Conservation (phyloP, 2,329 filamentous ascomycete genomes). For the Aspergillus tanneri region DNA sequence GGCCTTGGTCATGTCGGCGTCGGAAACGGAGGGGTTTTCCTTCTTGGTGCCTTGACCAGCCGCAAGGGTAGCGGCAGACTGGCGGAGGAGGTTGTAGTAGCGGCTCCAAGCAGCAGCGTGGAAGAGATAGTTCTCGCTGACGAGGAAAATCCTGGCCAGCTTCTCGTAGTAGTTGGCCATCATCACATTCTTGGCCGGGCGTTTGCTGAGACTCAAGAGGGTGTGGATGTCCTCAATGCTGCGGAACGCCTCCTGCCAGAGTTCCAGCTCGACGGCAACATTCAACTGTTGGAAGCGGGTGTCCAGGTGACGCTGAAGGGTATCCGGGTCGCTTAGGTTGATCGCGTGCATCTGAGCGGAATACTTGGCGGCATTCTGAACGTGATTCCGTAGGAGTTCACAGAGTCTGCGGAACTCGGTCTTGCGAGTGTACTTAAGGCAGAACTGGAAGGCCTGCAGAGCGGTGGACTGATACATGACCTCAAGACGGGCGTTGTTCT, state of each 20-base stretch:
- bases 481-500: slow-evolving; percentile 97
- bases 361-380: slow-evolving; percentile 98
- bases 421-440: slow-evolving; percentile 96
- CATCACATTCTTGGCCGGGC: slow-evolving; percentile 97
- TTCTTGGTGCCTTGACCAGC: slow-evolving; percentile 86
- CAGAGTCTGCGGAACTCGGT: slow-evolving; percentile 98
- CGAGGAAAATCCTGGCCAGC: slow-evolving; percentile 95
- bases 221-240: slow-evolving; percentile 99
- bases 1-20: slow-evolving; percentile 87
- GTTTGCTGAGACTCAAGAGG: slow-evolving; percentile 94
- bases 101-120: slow-evolving; percentile 96
- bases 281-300: slow-evolving; percentile 98
- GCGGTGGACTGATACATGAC: slow-evolving; percentile 98
- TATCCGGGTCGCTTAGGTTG: slow-evolving; percentile 96
- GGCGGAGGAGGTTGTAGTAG: slow-evolving; percentile 94
- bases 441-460: slow-evolving; percentile 98
- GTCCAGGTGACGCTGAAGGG: slow-evolving; percentile 92
- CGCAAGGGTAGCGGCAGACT: slow-evolving; percentile 79
- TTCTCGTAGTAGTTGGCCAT: slow-evolving; percentile 99
- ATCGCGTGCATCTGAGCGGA: slow-evolving; percentile 99
- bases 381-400: slow-evolving; percentile 96
- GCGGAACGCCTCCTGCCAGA: slow-evolving; percentile 99
- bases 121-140: slow-evolving; percentile 99
- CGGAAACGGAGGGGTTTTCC: slow-evolving; percentile 86
- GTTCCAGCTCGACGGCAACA: slow-evolving; percentile 92